Evolutionary conservation across 1,284 basidiomycete genomes (phyloP), one percentile per base, ranked within the genome.

Genomic region (Golubevia pallescens): DNA sequence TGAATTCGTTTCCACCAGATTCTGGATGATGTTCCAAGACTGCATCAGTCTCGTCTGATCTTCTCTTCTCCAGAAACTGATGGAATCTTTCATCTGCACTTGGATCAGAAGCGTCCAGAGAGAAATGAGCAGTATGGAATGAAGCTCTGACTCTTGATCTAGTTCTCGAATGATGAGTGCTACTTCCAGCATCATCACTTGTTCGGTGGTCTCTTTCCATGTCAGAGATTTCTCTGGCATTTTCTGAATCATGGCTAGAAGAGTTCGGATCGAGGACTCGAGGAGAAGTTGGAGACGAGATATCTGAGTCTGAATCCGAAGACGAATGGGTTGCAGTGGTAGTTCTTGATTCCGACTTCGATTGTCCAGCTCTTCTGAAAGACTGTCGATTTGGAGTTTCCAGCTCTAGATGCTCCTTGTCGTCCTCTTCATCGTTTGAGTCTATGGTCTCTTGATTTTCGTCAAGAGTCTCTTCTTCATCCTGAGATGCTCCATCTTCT

Each of bases 401-500:
- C 3, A 8, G 32, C 7, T 32, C 60, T 5, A 57, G 60, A 24
- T 53, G 32, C 1, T 62, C 58, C 1, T 24, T 1, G 20, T 63
- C 51, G 10, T 24, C 54, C 13, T 23, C 23, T 23, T 7, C 32
- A 23, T 54, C 58, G 6, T 14, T 63, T 1, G 19, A 68, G 20
- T 58, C 19, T 14, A 28, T 20, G 16, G 57, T 6, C n/a, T 20
- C 24, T 21, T 21, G 4, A 52, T 38, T 60, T 52, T 28, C 23
- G 20, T 16, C 34, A 23, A 28, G 48, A 3, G 48, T n/a, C 19
- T 57, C 61, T 34, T 54, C 51, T 32, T 34, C n/a, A 7, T 61
- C 48, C 3, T 16, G 8, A 73, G 58, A 14, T 67, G 62, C 5
- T 65, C 66, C 61, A 76, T 74, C 2, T 61, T 68, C 74, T 73